Percentiles rank a stretch among this genome's conserved stretches.
These are phyloP conservation scores for Melanogaster broomeanus DNA, from an alignment of 768 basidiomycete species.

Conservation along the genomic window DNA sequence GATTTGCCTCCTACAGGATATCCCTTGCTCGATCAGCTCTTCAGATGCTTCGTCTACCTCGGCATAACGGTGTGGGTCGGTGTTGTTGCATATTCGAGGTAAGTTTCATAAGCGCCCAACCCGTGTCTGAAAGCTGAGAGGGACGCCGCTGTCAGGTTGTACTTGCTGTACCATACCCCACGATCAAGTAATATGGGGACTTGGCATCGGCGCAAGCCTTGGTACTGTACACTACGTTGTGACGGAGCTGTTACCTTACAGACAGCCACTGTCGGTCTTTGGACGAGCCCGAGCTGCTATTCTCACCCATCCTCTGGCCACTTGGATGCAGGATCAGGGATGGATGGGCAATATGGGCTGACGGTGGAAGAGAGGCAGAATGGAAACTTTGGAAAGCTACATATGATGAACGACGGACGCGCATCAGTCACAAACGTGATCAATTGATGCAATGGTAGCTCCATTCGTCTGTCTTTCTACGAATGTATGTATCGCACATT, in stretches of 20 bases:
- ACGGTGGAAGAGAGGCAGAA: slow-evolving; percentile 74
- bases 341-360: slow-evolving; percentile 79
- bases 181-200: slow-evolving; percentile 76
- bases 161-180: slow-evolving; percentile 74
- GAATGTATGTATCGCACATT: background rate
- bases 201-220: slow-evolving; percentile 58
- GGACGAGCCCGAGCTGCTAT: slow-evolving; percentile 50
- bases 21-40: slow-evolving; percentile 50
- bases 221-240: slow-evolving; percentile 57
- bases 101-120: slow-evolving; percentile 13
- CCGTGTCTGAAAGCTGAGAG: background rate
- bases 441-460: slow-evolving; percentile 7
- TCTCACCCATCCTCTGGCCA: slow-evolving; percentile 56
- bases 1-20: slow-evolving; percentile 58
- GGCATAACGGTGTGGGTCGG: slow-evolving; percentile 57
- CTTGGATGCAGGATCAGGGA: slow-evolving; percentile 75
- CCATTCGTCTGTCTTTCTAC: background rate
- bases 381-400: slow-evolving; percentile 66
- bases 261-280: slow-evolving; percentile 52
- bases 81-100: slow-evolving; percentile 82
- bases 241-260: slow-evolving; percentile 58
- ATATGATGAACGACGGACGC: slow-evolving; percentile 47
- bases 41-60: slow-evolving; percentile 47
- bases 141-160: slow-evolving; percentile 43
- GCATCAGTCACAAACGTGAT: slow-evolving; percentile 17